Percentiles rank a stretch among this genome's conserved stretches.
These are phyloP conservation scores for Setaria viridis DNA, from an alignment of 202 grass and related monocot genomes.

Conservation along the genomic window DNA sequence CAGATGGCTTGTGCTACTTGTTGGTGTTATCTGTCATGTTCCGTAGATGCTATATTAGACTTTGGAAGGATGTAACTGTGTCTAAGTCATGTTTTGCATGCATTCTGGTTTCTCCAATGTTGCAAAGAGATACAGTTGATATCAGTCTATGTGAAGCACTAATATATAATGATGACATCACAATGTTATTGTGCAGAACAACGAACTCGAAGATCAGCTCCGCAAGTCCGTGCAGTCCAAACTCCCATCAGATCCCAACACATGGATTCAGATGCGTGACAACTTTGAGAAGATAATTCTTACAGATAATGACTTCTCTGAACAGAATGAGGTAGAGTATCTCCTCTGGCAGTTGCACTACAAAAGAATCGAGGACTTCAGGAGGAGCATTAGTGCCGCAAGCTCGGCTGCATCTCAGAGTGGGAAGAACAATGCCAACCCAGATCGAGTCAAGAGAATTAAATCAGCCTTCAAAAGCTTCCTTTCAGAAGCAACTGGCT, in stretches of 20 bases:
- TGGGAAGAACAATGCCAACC: constrained; percentile 51
- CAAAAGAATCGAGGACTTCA: constrained; percentile 80
- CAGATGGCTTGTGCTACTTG: not conserved
- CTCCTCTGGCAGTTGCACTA: constrained; percentile 81
- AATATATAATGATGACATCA: not conserved
- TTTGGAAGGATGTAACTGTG: not conserved
- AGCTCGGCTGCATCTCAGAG: constrained; percentile 47
- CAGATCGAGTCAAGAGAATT: constrained; percentile 69
- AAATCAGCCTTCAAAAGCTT: constrained; percentile 67
- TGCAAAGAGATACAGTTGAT: not conserved
- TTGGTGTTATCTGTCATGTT: not conserved
- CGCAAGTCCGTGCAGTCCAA: constrained; percentile 67
- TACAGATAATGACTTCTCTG: constrained; percentile 71
- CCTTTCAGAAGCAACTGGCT: constrained; percentile 78
- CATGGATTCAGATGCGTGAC: constrained; percentile 85
- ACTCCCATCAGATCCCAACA: constrained; percentile 71
- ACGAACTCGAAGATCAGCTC: constrained; percentile 63
- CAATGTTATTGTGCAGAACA: constrained; percentile 54
- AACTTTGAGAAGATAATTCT: constrained; percentile 82
- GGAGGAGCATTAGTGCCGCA: constrained; percentile 62
- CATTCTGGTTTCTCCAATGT: not conserved
- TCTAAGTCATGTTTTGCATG: not conserved
- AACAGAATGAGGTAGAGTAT: constrained; percentile 69
- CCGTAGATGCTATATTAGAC: not conserved
- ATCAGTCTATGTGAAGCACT: not conserved